Conservation (phyloP, 306 rosid species). For the Glycine soja region DNA sequence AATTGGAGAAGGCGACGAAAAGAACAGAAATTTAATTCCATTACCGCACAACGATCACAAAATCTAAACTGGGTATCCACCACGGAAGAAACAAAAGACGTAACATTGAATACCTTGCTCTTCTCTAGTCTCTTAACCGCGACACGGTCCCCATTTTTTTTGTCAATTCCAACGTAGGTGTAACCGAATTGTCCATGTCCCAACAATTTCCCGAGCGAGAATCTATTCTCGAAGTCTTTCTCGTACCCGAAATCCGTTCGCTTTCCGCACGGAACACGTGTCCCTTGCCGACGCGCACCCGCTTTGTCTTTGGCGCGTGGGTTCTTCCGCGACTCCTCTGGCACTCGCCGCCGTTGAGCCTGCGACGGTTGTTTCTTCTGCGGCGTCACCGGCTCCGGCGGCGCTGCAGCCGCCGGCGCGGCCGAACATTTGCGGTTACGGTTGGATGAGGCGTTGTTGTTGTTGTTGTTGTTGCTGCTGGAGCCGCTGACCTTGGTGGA, state of each 20-base stretch:
- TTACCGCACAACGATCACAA: not conserved
- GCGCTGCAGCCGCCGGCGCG: not conserved
- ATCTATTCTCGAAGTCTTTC: constrained; percentile 69
- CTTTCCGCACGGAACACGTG: constrained; percentile 77
- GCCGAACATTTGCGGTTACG: constrained; percentile 46
- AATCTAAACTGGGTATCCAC: constrained; percentile 19
- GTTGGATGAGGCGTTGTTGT: not conserved
- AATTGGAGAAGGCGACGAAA: not conserved
- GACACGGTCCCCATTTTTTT: constrained; percentile 87
- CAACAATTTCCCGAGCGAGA: constrained; percentile 84
- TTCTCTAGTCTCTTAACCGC: constrained; percentile 95
- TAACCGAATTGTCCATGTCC: constrained; percentile 99
- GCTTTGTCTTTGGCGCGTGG: constrained; percentile 52
- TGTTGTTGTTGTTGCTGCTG: constrained; percentile 52
- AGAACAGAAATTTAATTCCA: not conserved
- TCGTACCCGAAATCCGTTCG: constrained; percentile 96
- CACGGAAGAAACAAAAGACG: not conserved
- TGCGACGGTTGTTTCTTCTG: constrained; percentile 35
- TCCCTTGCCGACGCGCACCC: constrained; percentile 48
- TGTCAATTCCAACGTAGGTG: constrained; percentile 84
- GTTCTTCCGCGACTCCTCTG: constrained; percentile 52
- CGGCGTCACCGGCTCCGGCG: not conserved
- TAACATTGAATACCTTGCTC: constrained; percentile 66
- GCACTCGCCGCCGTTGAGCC: constrained; percentile 45
- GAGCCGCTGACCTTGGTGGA: constrained; percentile 66